phyloP scores from a whole-genome alignment of 2,329 filamentous ascomycete genomes.

The Ophiostoma triangulosporum region DNA sequence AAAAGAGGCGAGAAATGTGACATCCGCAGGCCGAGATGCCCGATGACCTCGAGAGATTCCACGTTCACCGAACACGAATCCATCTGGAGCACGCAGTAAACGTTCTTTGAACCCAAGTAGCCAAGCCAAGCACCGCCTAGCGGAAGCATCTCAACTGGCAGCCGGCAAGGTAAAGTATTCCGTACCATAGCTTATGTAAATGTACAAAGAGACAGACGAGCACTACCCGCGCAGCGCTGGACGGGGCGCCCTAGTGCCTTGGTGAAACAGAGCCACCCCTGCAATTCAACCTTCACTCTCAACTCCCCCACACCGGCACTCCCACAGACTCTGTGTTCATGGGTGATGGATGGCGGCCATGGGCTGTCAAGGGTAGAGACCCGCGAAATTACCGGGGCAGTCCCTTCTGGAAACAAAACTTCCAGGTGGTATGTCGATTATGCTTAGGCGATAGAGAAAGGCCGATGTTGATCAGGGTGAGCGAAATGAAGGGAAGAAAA shows the following conservation, averaged over 20 bases:
- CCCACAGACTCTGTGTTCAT: neutral
- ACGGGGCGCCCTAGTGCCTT: slow-evolving; percentile 15
- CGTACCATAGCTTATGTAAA: too few relatives aligned
- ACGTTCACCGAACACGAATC: neutral
- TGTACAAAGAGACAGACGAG: neutral
- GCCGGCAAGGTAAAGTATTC: too few relatives aligned
- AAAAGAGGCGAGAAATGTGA: neutral
- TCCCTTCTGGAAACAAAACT: slow-evolving; percentile 10
- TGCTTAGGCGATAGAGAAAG: too few relatives aligned
- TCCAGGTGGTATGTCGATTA: neutral
- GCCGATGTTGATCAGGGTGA: too few relatives aligned
- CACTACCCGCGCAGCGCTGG: slow-evolving; percentile 7
- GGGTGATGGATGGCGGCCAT: neutral
- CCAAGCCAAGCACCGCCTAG: slow-evolving; percentile 6
- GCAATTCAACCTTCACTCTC: slow-evolving; percentile 27
- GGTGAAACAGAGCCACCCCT: slow-evolving; percentile 40
- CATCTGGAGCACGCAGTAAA: too few relatives aligned
- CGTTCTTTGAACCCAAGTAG: slow-evolving; percentile 3
- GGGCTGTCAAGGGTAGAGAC: neutral
- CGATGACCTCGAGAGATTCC: neutral
- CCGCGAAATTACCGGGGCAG: neutral
- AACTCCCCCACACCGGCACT: slow-evolving; percentile 11
- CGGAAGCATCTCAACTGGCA: slow-evolving; percentile 1
- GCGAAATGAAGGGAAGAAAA: neutral
- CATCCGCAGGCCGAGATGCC: too few relatives aligned